Percentiles rank a stretch among this genome's conserved stretches.
Evolutionary conservation across 176 grass and related monocot species (phyloP).

Genomic region (Neostapfia colusana): DNA sequence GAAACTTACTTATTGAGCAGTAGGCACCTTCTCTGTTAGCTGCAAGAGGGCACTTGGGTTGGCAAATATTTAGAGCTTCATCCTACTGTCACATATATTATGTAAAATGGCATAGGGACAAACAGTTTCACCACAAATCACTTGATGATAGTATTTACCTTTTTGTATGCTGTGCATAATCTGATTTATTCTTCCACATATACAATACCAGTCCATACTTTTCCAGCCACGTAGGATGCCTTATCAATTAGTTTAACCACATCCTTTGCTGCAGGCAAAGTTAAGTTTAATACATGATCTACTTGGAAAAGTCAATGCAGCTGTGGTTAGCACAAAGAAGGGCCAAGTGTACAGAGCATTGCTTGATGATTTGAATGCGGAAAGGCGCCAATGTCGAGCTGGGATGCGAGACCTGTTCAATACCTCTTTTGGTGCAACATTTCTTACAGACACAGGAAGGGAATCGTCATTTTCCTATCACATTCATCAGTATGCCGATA

Average conservation of each 20-base stretch:
- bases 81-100: no score
- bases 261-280: slow-evolving; percentile 65
- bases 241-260: slow-evolving; percentile 5
- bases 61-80: no score
- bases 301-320: slow-evolving; percentile 84
- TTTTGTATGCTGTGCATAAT: slow-evolving; percentile 14
- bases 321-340: slow-evolving; percentile 79
- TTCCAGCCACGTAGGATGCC: slow-evolving; percentile 2
- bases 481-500: slow-evolving; percentile 98
- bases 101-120: no score
- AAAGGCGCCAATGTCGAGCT: slow-evolving; percentile 71
- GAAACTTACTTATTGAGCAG: no score
- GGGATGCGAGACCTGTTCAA: slow-evolving; percentile 81
- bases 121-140: no score
- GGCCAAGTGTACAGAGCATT: slow-evolving; percentile 76
- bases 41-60: no score
- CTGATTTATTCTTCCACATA: not conserved
- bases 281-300: slow-evolving; percentile 94
- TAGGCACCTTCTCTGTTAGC: no score
- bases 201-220: slow-evolving; percentile 12
- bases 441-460: slow-evolving; percentile 90
- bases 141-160: not conserved
- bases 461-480: slow-evolving; percentile 94
- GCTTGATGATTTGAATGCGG: slow-evolving; percentile 75
- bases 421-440: slow-evolving; percentile 81